A percentile compares a stretch with the other conserved stretches of the same genome.
Conservation (phyloP, 2,329 filamentous ascomycete genomes). For the Aspergillus sp. region DNA sequence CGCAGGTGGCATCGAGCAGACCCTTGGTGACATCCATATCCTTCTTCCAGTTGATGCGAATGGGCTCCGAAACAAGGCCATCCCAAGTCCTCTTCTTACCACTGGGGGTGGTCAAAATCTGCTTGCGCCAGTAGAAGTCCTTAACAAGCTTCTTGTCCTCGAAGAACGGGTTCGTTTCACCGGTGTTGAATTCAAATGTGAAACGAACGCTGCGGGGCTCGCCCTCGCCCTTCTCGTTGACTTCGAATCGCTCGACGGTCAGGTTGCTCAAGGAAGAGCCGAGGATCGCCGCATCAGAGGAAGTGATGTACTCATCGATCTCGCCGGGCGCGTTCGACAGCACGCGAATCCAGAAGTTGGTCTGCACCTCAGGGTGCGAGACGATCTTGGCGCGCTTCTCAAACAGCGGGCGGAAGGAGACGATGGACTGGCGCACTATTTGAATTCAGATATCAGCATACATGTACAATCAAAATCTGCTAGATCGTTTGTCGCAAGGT, state of each 20-base stretch:
- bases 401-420: conserved; percentile 70
- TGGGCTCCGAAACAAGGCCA: conserved; percentile 83
- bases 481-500: neutral
- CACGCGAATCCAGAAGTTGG: conserved; percentile 91
- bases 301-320: conserved; percentile 84
- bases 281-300: conserved; percentile 69
- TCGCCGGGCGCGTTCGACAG: conserved; percentile 83
- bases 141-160: conserved; percentile 77
- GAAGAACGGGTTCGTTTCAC: conserved; percentile 74
- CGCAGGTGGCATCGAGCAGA: conserved; percentile 70
- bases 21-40: conserved; percentile 82
- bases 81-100: conserved; percentile 60
- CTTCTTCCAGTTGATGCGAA: conserved; percentile 84
- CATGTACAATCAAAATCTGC: neutral
- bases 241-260: conserved; percentile 77
- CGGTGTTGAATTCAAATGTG: conserved; percentile 68
- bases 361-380: conserved; percentile 57
- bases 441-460: neutral
- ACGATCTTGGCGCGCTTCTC: conserved; percentile 71
- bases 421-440: conserved; percentile 70
- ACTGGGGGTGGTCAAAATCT: conserved; percentile 42
- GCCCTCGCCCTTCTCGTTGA: conserved; percentile 58
- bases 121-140: conserved; percentile 82
- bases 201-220: conserved; percentile 79
- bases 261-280: conserved; percentile 66